Conservation (phyloP, 1,139 yeast genomes). For the Geotrichum restrictum region DNA sequence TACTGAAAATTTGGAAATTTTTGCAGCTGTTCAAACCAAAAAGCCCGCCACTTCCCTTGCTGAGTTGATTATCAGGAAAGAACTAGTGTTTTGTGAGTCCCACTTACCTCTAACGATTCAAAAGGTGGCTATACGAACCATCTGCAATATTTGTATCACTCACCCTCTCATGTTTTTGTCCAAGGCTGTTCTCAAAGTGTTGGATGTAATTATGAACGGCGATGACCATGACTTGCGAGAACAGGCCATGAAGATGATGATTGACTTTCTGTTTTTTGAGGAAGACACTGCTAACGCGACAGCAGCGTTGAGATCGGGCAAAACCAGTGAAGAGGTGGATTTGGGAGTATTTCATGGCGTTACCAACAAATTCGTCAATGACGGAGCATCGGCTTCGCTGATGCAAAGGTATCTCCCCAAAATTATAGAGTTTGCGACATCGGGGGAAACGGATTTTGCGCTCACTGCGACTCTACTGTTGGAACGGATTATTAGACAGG, state of each 20-base stretch:
- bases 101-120: constrained; percentile 40
- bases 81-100: constrained; percentile 50
- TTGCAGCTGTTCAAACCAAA: constrained; percentile 44
- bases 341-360: constrained; percentile 54
- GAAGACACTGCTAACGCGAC: constrained; percentile 48
- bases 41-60: constrained; percentile 46
- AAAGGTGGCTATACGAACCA: constrained; percentile 52
- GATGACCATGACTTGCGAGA: constrained; percentile 42
- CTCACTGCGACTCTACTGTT: constrained; percentile 52
- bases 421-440: constrained; percentile 49
- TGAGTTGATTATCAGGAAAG: constrained; percentile 53
- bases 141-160: constrained; percentile 54
- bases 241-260: constrained; percentile 52
- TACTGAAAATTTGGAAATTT: constrained; percentile 40
- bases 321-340: constrained; percentile 43
- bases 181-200: constrained; percentile 46
- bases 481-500: constrained; percentile 54
- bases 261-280: constrained; percentile 46
- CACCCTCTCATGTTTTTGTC: constrained; percentile 58
- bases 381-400: constrained; percentile 69
- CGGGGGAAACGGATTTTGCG: constrained; percentile 47
- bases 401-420: constrained; percentile 57
- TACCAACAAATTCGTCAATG: constrained; percentile 48
- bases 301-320: constrained; percentile 32
- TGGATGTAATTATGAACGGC: constrained; percentile 50